Percentiles rank a stretch among this genome's conserved stretches.
These are phyloP conservation scores for Cadophora luteo-olivacea DNA, from an alignment of 2,329 filamentous ascomycete species.

Conservation along the genomic window DNA sequence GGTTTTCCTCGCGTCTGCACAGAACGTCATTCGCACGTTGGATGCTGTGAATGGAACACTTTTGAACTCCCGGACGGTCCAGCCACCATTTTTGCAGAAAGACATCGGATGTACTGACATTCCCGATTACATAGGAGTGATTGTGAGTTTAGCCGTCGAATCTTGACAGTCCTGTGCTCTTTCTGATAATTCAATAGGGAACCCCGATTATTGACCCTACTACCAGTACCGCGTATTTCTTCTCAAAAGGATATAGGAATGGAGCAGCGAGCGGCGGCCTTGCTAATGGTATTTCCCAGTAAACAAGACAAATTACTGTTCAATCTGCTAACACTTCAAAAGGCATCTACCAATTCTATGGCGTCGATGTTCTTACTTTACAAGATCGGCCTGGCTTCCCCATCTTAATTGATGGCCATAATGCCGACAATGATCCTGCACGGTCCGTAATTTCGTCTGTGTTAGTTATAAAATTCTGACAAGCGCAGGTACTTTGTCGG, in stretches of 20 bases:
- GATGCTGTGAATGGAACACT: conserved; percentile 51
- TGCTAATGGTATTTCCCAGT: conserved; percentile 30
- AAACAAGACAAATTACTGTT: not conserved
- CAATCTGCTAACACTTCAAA: conserved; percentile 14
- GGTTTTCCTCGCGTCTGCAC: conserved; percentile 49
- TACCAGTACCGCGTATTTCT: conserved; percentile 48
- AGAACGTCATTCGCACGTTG: conserved; percentile 49
- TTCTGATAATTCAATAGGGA: conserved; percentile 32
- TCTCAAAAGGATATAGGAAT: conserved; percentile 47
- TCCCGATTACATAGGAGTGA: conserved; percentile 48
- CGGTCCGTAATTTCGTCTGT: conserved; percentile 35
- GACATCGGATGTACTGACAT: conserved; percentile 49
- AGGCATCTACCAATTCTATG: conserved; percentile 43
- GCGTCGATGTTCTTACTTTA: conserved; percentile 47
- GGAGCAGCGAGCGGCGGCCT: conserved; percentile 39
- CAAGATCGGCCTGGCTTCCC: conserved; percentile 50
- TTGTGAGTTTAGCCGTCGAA: conserved; percentile 26
- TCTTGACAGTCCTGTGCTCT: not conserved
- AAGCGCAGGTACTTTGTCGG: conserved; percentile 50
- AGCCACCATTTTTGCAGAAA: conserved; percentile 47
- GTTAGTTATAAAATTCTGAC: conserved; percentile 18
- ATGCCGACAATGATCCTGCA: conserved; percentile 52
- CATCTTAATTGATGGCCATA: conserved; percentile 51
- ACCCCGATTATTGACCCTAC: conserved; percentile 48
- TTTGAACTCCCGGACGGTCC: conserved; percentile 47